Evolutionary conservation across 2,329 filamentous ascomycete species (phyloP), one percentile per base, ranked within the genome.

Genomic region (Fusarium brachygibbosum): DNA sequence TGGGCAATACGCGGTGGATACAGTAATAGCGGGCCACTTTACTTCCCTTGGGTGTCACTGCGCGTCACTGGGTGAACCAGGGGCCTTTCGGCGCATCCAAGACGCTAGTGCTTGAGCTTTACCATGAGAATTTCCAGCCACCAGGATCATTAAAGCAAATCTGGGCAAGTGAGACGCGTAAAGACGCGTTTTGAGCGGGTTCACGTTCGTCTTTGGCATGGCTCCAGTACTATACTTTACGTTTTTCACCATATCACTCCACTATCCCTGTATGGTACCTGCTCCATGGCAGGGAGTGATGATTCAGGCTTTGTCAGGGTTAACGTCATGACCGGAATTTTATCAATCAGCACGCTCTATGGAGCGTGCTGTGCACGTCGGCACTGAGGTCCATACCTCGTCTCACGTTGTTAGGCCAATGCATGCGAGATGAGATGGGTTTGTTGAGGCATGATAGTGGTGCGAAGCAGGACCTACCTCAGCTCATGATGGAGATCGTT

Each of bases 291-390:
- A 63, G 48, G 63, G 66, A 49, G 59, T 58, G 64, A 70, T 71
- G 61, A 63, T 69, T 73, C 70, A 73, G 69, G 58, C 59, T 74
- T 70, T 68, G 69, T 70, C 68, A 73, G 63, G 53, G 32, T 41
- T 49, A 58, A 66, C 61, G 66, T 69, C 70, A 69, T 74, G 66
- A 46, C 40, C 46, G 49, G 57, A 16, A 49, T 57, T 73, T 74
- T 75, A 76, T 78, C 76, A 77, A 77, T 77, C 75, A 78, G 75
- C 74, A 76, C 74, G 70, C 58, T 69, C 23, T 58, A 14, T 19
- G 25, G 19, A n/a, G 25, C 8, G n/a, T 51, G 28, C 32, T 14
- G 21, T 37, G 38, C 25, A n/a, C n/a, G 25, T 32, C 17, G 6
- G 23, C 17, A 67, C 63, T 59, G 14, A 25, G 19, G 23, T 31